These are phyloP conservation scores for Melaleuca alternifolia DNA, from an alignment of 345 rosid species.

Conservation along the genomic window DNA sequence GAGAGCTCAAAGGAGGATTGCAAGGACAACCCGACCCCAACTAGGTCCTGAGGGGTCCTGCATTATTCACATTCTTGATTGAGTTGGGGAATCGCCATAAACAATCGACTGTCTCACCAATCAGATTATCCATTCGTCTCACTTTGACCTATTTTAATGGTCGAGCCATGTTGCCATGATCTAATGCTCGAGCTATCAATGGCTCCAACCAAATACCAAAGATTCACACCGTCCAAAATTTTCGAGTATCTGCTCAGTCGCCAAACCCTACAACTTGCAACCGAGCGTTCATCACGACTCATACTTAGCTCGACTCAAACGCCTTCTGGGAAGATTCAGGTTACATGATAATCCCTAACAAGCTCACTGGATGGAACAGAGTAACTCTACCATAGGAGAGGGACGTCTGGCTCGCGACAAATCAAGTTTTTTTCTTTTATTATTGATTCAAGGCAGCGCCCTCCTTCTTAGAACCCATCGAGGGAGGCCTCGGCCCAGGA, in stretches of 20 bases:
- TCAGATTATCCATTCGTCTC: neutral
- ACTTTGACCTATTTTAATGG: neutral
- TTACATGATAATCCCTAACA: no score
- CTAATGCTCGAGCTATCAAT: neutral
- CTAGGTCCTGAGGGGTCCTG: neutral
- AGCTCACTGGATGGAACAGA: no score
- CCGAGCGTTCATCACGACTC: neutral
- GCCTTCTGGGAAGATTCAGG: no score
- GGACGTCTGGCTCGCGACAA: no score
- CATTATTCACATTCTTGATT: neutral
- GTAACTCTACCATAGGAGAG: no score
- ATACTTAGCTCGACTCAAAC: no score
- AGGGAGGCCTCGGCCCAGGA: no score
- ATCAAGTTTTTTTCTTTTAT: no score
- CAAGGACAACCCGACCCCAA: no score
- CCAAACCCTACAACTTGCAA: neutral
- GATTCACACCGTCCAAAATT: neutral
- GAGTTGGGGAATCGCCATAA: neutral
- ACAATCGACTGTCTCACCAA: neutral
- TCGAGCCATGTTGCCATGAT: neutral
- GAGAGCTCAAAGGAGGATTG: neutral
- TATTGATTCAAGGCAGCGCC: no score
- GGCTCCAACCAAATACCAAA: neutral
- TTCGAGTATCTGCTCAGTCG: neutral
- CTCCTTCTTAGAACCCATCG: no score